Base-by-base conservation (phyloP, 371 early-diverging fungal genomes). In the Phascolomyces articulosus region DNA sequence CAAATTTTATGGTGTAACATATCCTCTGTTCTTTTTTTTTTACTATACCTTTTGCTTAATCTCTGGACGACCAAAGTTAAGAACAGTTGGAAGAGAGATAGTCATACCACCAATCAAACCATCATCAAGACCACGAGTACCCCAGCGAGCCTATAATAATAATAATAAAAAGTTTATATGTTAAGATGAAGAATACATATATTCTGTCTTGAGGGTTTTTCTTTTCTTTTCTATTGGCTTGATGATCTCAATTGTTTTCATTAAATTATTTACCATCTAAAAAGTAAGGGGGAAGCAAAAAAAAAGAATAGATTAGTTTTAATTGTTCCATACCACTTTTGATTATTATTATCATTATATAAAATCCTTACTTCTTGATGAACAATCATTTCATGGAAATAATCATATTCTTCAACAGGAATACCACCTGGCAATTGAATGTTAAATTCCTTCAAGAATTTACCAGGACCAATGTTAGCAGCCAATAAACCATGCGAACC, bases 351-450 rank as follows among this genome's bases (percentile, higher is more conserved):
- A n/a, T n/a, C n/a, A n/a, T n/a, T n/a, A n/a, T n/a, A n/a, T n/a
- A n/a, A n/a, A n/a, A n/a, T n/a, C 34, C 11, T 34, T 31, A 57
- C 38, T 16, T 40, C 38, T 34, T 62, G 24, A 66, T 82, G 77
- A 34, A 90, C 74, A 62, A 93, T 85, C 60, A 92, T 87, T 54
- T 73, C 71, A 56, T 71, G 71, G 85, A 95, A 95, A 38, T 82
- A 74, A 72, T 93, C 92, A 64, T 79, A 91, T 56, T 91, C 89
- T 21, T 69, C 78, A 8, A 79, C 74, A 8, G 68, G 59, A 21
- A 90, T 69, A 47, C 77, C 84, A 11, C 85, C 87, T 60, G 77
- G 85, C 16, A 87, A 72, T 20, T 67, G 69, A 27, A 68, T 44
- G 13, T 31, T 55, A 20, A 60, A 40, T 11, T 60, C 59, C 29